Percentiles rank a stretch among this genome's conserved stretches.
Conservation (phyloP, 2,329 filamentous ascomycete genomes). For the Fusarium longipes region DNA sequence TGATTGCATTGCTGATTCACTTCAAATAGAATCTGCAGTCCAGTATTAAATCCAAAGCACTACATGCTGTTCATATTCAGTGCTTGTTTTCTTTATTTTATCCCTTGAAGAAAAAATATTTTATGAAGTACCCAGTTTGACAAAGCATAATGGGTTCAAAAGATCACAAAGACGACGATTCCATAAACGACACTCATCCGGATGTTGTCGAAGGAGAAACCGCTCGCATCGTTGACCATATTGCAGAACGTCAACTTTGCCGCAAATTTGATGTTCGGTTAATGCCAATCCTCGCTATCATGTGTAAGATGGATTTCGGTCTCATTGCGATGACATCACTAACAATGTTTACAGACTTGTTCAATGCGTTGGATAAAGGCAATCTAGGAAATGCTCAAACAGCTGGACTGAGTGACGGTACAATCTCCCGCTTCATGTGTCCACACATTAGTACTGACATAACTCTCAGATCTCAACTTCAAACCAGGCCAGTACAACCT, state of each 20-base stretch:
- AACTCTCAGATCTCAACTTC: constrained; percentile 5
- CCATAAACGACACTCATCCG: constrained; percentile 2
- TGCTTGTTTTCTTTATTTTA: no score
- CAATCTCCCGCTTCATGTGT: fast-evolving
- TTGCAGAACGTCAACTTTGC: constrained; percentile 12
- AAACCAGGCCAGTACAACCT: constrained; percentile 19
- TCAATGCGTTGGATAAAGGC: constrained; percentile 16
- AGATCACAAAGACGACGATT: constrained; percentile 11
- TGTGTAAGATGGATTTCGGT: background rate
- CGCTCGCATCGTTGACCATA: constrained; percentile 1
- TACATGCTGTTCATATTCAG: no score
- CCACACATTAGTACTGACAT: background rate
- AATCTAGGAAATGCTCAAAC: constrained; percentile 24
- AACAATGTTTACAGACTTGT: background rate
- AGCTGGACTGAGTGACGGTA: constrained; percentile 5
- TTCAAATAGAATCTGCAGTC: background rate
- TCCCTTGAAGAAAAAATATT: no score
- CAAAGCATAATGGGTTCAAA: background rate
- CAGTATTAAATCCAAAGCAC: no score
- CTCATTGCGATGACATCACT: fast-evolving
- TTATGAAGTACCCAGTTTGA: no score
- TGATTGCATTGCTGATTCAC: no score
- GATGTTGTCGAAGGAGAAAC: constrained; percentile 7
- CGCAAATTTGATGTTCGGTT: constrained; percentile 10
- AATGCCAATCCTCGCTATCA: constrained; percentile 16